A percentile compares a stretch with the other conserved stretches of the same genome.
Conservation (phyloP, 805 yeast species). For the Wickerhamiella lipophila region DNA sequence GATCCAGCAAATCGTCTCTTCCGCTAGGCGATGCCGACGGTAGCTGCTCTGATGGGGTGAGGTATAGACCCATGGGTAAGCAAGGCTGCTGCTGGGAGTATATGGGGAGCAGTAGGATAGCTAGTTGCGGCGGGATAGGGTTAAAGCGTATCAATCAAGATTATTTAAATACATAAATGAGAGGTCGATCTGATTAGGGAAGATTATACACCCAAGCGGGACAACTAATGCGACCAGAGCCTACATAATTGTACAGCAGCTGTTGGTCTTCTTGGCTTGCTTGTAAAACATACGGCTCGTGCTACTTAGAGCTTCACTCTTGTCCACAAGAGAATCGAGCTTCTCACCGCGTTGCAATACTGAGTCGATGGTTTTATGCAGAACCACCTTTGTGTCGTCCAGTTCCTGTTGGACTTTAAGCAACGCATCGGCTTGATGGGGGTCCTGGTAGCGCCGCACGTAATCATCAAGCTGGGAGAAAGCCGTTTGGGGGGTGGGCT, state of each 20-base stretch:
- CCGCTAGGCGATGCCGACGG: constrained; percentile 30
- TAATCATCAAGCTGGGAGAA: constrained; percentile 55
- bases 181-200: no score
- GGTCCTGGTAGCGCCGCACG: constrained; percentile 83
- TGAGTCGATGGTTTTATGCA: constrained; percentile 89
- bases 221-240: no score
- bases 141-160: not conserved
- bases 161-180: not conserved
- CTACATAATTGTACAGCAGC: constrained; percentile 63
- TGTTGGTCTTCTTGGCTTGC: constrained; percentile 89
- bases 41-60: not conserved
- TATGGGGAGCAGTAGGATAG: not conserved
- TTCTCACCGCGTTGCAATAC: constrained; percentile 95
- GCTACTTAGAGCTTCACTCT: constrained; percentile 81
- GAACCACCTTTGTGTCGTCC: constrained; percentile 91
- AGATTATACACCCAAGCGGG: no score
- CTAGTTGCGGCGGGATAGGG: not conserved
- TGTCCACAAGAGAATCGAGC: constrained; percentile 84
- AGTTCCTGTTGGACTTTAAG: constrained; percentile 96
- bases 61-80: constrained; percentile 14
- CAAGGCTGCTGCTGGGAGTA: not conserved
- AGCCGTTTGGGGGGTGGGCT: constrained; percentile 35
- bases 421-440: constrained; percentile 90
- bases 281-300: constrained; percentile 90
- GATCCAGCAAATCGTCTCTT: constrained; percentile 39